Conservation (phyloP, 2,329 filamentous ascomycete species). For the Neofusicoccum laricinum region DNA sequence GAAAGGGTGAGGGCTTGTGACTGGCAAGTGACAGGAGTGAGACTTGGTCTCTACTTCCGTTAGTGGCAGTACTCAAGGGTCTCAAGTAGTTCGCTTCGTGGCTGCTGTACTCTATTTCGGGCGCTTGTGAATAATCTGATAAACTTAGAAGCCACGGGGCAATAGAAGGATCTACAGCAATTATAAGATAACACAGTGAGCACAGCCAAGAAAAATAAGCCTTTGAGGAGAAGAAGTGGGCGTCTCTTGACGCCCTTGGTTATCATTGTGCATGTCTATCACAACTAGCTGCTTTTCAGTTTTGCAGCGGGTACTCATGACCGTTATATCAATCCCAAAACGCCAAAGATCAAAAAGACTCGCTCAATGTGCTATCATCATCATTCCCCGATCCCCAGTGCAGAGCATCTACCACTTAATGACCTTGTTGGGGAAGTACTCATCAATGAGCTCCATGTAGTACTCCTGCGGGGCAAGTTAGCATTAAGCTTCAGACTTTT, state of each 20-base stretch:
- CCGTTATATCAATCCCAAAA: not conserved
- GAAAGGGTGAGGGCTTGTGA: not conserved
- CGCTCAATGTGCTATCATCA: not conserved
- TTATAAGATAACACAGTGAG: not conserved
- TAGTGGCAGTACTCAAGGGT: not conserved
- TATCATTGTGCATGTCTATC: conserved; percentile 7
- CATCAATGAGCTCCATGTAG: conserved; percentile 71
- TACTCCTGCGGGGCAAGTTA: conserved; percentile 53
- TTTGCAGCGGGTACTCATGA: conserved; percentile 5
- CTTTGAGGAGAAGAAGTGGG: not conserved
- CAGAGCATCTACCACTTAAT: conserved; percentile 59
- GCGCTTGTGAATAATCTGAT: not conserved
- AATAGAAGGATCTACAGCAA: not conserved
- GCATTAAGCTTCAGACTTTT: conserved; percentile 12
- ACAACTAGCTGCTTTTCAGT: conserved; percentile 5
- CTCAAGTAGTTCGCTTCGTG: too few relatives aligned
- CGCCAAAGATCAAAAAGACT: not conserved
- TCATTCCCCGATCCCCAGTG: not conserved
- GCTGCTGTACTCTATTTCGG: too few relatives aligned
- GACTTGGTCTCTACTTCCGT: not conserved
- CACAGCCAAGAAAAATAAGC: not conserved
- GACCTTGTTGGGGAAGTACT: conserved; percentile 67
- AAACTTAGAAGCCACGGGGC: not conserved
- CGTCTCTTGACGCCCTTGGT: not conserved
- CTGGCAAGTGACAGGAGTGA: not conserved